Percentiles rank a stretch among this genome's conserved stretches.
Evolutionary conservation across 495 filamentous ascomycete genomes (phyloP).

Genomic region (Poronia punctata): DNA sequence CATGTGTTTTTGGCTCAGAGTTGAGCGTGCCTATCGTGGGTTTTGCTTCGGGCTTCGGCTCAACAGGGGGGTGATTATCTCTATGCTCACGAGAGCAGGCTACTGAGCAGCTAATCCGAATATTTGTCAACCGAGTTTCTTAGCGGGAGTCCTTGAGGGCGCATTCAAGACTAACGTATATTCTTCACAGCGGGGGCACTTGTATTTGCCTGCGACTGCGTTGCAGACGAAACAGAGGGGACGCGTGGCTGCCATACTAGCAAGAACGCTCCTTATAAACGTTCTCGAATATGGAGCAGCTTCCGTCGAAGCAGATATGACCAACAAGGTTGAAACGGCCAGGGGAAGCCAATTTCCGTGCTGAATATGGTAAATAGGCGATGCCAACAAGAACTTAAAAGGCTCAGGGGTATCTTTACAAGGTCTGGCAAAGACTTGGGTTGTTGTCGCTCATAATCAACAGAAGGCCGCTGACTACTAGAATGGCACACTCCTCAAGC

Average conservation of each 20-base stretch:
- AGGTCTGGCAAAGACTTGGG: no score
- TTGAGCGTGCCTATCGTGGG: background rate
- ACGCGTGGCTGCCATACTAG: constrained; percentile 13
- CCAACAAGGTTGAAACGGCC: no score
- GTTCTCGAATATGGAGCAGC: no score
- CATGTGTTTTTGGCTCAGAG: background rate
- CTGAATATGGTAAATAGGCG: no score
- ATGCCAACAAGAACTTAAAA: no score
- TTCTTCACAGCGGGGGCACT: constrained; percentile 51
- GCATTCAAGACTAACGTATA: constrained; percentile 44
- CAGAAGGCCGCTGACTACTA: no score
- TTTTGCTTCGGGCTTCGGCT: constrained; percentile 5
- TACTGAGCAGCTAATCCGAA: constrained; percentile 56
- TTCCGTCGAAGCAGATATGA: no score
- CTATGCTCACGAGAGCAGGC: constrained; percentile 61
- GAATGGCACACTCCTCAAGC: no score
- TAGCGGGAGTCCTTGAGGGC: background rate
- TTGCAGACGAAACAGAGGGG: constrained; percentile 48
- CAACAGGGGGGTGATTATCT: constrained; percentile 18
- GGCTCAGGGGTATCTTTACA: no score
- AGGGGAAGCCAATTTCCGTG: no score
- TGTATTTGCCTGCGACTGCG: constrained; percentile 49
- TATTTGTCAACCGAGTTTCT: constrained; percentile 1
- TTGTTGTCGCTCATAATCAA: no score
- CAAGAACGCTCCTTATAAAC: background rate